A percentile compares a stretch with the other conserved stretches of the same genome.
Conservation (phyloP, 176 grass and related monocot species). For the Bonia amplexicaulis region DNA sequence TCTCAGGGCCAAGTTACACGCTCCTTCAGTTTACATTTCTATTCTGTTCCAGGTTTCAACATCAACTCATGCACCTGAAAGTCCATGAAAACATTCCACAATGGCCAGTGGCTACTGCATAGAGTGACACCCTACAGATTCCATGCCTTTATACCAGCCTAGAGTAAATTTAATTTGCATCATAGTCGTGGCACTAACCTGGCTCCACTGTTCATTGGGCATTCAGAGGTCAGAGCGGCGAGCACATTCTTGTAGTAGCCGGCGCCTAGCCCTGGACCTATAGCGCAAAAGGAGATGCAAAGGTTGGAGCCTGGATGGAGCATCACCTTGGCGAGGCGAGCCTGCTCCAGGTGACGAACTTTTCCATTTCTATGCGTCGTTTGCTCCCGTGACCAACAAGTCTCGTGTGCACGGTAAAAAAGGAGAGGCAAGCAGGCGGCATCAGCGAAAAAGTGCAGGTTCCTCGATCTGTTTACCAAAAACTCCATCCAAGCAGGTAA, state of each 20-base stretch:
- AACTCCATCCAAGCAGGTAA: background rate
- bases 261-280: conserved; percentile 19
- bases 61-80: background rate
- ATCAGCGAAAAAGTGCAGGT: conserved; percentile 2
- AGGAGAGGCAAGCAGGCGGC: background rate
- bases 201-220: background rate
- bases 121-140: background rate
- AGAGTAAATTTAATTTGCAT: background rate
- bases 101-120: background rate
- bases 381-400: background rate
- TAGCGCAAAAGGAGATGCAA: conserved; percentile 6
- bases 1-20: background rate
- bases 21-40: background rate
- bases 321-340: background rate
- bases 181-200: background rate
- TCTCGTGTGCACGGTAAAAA: background rate
- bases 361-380: background rate
- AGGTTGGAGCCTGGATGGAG: background rate
- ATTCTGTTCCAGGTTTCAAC: background rate
- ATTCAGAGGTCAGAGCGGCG: background rate
- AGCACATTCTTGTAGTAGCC: conserved; percentile 25
- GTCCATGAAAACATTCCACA: background rate
- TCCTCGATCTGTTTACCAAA: background rate
- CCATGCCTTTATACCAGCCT: conserved; percentile 4
- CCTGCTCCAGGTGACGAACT: conserved; percentile 3